These are phyloP conservation scores for Monosporozyma yasuniensis DNA, from an alignment of 805 yeast genomes.

Conservation along the genomic window DNA sequence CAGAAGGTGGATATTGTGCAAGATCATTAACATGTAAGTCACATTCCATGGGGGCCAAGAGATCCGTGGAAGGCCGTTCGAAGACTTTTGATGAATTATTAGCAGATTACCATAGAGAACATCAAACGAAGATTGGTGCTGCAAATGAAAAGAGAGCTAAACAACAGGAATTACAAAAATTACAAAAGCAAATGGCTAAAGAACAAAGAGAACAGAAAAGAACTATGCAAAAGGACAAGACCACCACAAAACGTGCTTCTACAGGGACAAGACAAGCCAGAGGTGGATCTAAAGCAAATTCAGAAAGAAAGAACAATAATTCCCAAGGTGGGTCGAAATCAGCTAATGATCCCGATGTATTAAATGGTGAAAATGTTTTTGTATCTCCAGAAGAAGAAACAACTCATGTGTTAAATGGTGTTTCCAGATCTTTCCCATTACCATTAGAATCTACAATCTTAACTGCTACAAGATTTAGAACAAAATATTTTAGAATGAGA, in stretches of 20 bases:
- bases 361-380: slow-evolving; percentile 33
- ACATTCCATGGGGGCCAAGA: slow-evolving; percentile 96
- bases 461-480: slow-evolving; percentile 61
- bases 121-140: slow-evolving; percentile 81
- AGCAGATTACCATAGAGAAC: slow-evolving; percentile 83
- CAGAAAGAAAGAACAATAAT: background rate
- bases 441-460: slow-evolving; percentile 75
- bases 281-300: slow-evolving; percentile 1
- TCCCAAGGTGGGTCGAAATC: background rate
- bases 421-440: slow-evolving; percentile 65
- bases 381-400: slow-evolving; percentile 89
- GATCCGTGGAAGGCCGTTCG: slow-evolving; percentile 89
- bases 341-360: background rate
- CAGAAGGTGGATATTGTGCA: slow-evolving; percentile 94
- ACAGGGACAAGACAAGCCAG: slow-evolving; percentile 10
- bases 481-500: slow-evolving; percentile 73
- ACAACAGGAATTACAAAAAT: slow-evolving; percentile 39
- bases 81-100: slow-evolving; percentile 84
- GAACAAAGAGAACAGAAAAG: slow-evolving; percentile 21
- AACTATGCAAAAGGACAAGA: slow-evolving; percentile 32
- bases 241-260: slow-evolving; percentile 19
- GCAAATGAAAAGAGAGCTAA: slow-evolving; percentile 74
- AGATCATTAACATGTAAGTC: slow-evolving; percentile 94
- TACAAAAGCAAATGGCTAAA: slow-evolving; percentile 22
- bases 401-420: slow-evolving; percentile 83